Conservation (phyloP, 805 yeast species). For the Candida quercuum region DNA sequence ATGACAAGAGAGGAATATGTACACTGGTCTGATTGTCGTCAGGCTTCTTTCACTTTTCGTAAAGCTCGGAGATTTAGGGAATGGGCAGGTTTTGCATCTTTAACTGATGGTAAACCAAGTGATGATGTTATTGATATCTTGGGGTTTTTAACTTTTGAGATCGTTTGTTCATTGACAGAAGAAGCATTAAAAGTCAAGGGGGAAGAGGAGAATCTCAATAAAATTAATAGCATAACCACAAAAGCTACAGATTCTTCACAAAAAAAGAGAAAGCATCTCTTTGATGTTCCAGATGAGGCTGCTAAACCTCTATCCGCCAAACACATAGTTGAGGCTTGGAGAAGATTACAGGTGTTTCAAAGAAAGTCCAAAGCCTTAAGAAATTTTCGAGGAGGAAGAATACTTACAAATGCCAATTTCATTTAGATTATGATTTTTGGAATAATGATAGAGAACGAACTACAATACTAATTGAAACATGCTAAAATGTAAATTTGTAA, state of each 20-base stretch:
- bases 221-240: constrained; percentile 14
- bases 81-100: constrained; percentile 85
- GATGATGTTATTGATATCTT: constrained; percentile 95
- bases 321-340: constrained; percentile 88
- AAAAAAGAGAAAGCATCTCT: constrained; percentile 53
- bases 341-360: constrained; percentile 58
- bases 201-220: constrained; percentile 49
- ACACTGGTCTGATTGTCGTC: constrained; percentile 98
- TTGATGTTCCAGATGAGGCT: constrained; percentile 85
- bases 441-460: neutral
- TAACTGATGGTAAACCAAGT: constrained; percentile 86
- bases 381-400: constrained; percentile 54
- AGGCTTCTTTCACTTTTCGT: constrained; percentile 92
- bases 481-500: too few relatives aligned
- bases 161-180: constrained; percentile 91
- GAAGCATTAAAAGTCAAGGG: constrained; percentile 79
- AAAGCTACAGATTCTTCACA: constrained; percentile 30
- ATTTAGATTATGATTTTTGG: constrained; percentile 17
- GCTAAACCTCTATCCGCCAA: constrained; percentile 72
- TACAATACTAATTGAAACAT: neutral
- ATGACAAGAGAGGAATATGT: constrained; percentile 98
- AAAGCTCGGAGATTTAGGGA: constrained; percentile 92
- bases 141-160: constrained; percentile 93
- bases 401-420: constrained; percentile 28
- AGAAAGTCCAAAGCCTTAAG: constrained; percentile 59